These are phyloP conservation scores for Fusarium azukiicola DNA, from an alignment of 2,329 filamentous ascomycete genomes.

Conservation along the genomic window DNA sequence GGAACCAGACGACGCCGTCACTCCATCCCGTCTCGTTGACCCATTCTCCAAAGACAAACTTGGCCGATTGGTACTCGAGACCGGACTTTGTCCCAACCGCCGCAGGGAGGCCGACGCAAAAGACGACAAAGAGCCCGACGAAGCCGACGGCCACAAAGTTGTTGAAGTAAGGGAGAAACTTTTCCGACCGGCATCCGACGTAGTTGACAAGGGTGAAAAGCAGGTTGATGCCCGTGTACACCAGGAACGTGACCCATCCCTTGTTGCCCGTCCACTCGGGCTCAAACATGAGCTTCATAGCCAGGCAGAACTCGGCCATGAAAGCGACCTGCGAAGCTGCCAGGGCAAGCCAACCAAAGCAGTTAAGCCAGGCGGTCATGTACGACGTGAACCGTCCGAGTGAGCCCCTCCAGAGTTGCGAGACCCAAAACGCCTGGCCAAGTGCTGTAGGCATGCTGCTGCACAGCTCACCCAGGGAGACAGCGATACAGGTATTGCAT, in stretches of 20 bases:
- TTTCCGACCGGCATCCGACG: constrained; percentile 69
- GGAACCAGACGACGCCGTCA: constrained; percentile 77
- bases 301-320: constrained; percentile 76
- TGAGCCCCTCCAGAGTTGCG: constrained; percentile 60
- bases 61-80: constrained; percentile 69
- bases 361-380: constrained; percentile 79
- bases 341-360: constrained; percentile 79
- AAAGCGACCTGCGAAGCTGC: constrained; percentile 77
- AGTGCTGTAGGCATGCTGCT: constrained; percentile 80
- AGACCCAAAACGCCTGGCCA: constrained; percentile 78
- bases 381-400: constrained; percentile 74
- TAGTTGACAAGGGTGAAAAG: constrained; percentile 73
- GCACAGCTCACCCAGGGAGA: constrained; percentile 76
- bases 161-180: constrained; percentile 72
- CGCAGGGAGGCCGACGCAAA: constrained; percentile 74
- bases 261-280: constrained; percentile 67
- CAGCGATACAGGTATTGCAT: constrained; percentile 74
- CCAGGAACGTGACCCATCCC: constrained; percentile 76
- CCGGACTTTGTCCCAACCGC: constrained; percentile 68
- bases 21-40: constrained; percentile 69
- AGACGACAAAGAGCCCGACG: constrained; percentile 71
- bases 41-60: constrained; percentile 75
- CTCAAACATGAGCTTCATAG: constrained; percentile 76
- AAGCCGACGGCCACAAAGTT: constrained; percentile 77
- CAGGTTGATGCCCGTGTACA: constrained; percentile 74